Percentiles rank a stretch among this genome's conserved stretches.
Conservation (phyloP, 441 rosid species). For the Lepidium campestre region DNA sequence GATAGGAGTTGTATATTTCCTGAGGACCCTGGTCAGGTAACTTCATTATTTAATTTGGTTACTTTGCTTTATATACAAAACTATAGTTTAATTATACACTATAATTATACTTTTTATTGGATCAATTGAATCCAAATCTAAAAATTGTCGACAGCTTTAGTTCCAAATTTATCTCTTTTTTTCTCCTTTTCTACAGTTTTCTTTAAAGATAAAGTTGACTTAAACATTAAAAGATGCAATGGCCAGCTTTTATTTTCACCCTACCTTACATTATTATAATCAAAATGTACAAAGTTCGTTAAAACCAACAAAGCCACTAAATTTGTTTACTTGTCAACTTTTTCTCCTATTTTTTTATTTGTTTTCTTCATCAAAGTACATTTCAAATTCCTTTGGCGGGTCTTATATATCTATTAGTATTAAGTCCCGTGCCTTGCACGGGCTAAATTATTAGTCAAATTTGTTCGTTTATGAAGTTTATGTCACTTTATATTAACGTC, state of each 20-base stretch:
- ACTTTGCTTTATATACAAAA: not conserved
- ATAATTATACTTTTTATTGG: constrained; percentile 44
- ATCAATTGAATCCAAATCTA: constrained; percentile 34
- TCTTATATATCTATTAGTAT: not conserved
- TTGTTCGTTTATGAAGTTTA: no score
- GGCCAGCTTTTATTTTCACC: constrained; percentile 14
- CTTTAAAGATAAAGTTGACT: constrained; percentile 20
- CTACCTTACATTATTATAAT: not conserved
- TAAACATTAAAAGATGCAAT: constrained; percentile 23
- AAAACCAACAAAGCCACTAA: constrained; percentile 22
- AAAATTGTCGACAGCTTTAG: constrained; percentile 13
- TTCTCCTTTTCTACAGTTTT: constrained; percentile 10
- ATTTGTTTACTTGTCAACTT: not conserved
- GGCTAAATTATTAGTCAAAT: no score
- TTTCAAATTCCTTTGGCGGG: constrained; percentile 29
- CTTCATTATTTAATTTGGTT: not conserved
- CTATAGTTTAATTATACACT: constrained; percentile 4
- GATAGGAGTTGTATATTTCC: constrained; percentile 81
- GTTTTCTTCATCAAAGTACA: constrained; percentile 2
- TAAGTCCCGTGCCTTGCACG: no score
- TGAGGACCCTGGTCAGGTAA: constrained; percentile 94
- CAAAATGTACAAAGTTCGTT: constrained; percentile 25
- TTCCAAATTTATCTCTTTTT: constrained; percentile 16
- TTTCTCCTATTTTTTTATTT: not conserved
- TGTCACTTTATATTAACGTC: no score